Conservation (phyloP, 352 stramenopile genomes). For the Phytophthora colocasiae region DNA sequence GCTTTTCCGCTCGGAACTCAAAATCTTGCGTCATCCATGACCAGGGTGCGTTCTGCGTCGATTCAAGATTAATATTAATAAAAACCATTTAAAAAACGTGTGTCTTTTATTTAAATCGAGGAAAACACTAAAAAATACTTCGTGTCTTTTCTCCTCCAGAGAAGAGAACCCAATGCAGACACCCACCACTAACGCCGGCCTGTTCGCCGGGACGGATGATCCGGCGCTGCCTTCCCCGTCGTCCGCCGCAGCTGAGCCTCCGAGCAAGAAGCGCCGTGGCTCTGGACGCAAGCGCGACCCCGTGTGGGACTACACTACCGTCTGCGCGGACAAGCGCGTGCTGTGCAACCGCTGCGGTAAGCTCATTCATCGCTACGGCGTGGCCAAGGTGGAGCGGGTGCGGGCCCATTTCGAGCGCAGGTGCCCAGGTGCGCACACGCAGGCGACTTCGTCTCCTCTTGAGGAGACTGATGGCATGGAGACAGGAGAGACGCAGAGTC, state of each 20-base stretch:
- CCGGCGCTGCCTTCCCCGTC: not conserved
- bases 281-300: constrained; percentile 56
- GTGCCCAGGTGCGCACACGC: constrained; percentile 43
- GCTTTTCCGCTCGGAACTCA: constrained; percentile 1
- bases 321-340: constrained; percentile 63
- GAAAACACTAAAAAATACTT: not conserved
- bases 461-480: not conserved
- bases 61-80: constrained; percentile 32
- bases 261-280: constrained; percentile 44
- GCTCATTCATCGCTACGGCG: constrained; percentile 74
- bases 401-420: constrained; percentile 74
- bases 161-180: constrained; percentile 31
- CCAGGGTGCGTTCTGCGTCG: not conserved
- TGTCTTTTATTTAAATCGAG: not conserved
- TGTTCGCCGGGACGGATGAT: constrained; percentile 23
- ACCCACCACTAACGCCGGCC: constrained; percentile 18
- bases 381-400: constrained; percentile 76
- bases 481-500: not conserved
- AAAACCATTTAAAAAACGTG: constrained; percentile 27
- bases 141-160: not conserved
- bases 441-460: not conserved
- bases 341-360: constrained; percentile 68
- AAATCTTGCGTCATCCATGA: too few relatives aligned
- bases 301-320: constrained; percentile 67
- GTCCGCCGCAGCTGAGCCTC: not conserved